These are phyloP conservation scores for Penicillium angulare DNA, from an alignment of 495 filamentous ascomycete genomes.

Conservation along the genomic window DNA sequence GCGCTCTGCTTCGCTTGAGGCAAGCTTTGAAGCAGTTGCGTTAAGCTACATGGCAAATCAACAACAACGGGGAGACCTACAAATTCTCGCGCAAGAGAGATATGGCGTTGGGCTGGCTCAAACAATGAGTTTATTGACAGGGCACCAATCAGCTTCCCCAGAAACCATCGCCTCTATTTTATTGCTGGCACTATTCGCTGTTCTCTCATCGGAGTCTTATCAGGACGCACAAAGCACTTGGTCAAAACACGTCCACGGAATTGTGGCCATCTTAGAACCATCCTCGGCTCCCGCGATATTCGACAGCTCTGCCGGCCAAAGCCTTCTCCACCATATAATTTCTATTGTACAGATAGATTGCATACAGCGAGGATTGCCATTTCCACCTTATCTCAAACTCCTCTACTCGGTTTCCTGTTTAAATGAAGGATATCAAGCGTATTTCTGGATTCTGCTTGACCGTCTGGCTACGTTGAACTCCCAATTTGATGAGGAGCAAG, in stretches of 20 bases:
- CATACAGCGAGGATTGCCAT: background rate
- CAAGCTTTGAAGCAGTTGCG: conserved; percentile 3
- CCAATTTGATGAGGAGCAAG: background rate
- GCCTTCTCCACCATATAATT: conserved; percentile 10
- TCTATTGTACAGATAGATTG: background rate
- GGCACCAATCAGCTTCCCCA: background rate
- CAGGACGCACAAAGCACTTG: background rate
- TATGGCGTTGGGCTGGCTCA: conserved; percentile 1
- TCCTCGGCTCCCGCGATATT: background rate
- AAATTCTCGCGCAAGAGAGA: background rate
- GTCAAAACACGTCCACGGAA: conserved; percentile 5
- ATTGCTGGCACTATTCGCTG: conserved; percentile 5
- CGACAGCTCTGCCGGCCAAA: background rate
- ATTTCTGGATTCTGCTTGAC: conserved; percentile 1
- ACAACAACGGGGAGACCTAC: conserved; percentile 2
- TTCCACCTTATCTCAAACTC: background rate
- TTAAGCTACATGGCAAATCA: conserved; percentile 4
- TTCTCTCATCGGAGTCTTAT: background rate
- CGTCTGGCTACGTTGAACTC: conserved; percentile 1
- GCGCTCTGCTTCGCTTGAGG: background rate
- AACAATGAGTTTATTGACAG: background rate
- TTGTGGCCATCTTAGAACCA: background rate
- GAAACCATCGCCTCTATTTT: conserved; percentile 1
- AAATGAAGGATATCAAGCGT: background rate
- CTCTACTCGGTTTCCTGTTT: conserved; percentile 2